Conservation (phyloP, 2,329 filamentous ascomycete species). For the Fonsecaea pedrosoi region DNA sequence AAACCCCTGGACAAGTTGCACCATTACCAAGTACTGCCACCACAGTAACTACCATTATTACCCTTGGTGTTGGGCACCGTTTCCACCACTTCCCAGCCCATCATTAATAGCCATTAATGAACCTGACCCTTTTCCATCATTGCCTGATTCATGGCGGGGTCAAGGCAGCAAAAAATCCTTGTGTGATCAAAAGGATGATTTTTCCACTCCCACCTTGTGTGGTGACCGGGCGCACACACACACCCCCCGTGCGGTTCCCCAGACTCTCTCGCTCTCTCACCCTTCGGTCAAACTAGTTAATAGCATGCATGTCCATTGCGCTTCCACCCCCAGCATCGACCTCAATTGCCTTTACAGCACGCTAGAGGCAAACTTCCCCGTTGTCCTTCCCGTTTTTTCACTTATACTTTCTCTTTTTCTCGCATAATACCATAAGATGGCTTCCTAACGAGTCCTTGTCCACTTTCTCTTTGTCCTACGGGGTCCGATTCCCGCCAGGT, state of each 20-base stretch:
- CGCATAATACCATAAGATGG: slow-evolving; percentile 8
- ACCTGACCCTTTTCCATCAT: background rate
- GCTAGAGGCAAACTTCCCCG: slow-evolving; percentile 23
- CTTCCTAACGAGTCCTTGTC: slow-evolving; percentile 10
- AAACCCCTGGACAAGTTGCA: background rate
- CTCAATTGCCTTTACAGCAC: slow-evolving; percentile 15
- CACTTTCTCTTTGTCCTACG: slow-evolving; percentile 23
- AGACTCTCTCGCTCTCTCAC: background rate
- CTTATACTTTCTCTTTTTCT: slow-evolving; percentile 6
- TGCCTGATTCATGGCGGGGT: slow-evolving; percentile 17
- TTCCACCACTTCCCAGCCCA: background rate
- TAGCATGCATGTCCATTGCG: slow-evolving; percentile 5
- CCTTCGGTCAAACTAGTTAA: slow-evolving; percentile 6
- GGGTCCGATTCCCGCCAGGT: slow-evolving; percentile 10
- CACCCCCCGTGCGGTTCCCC: background rate
- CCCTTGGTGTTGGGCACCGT: background rate
- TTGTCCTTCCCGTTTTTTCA: slow-evolving; percentile 9
- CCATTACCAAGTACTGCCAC: background rate
- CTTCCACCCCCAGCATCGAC: background rate
- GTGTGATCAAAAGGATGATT: slow-evolving; percentile 1
- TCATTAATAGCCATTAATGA: background rate
- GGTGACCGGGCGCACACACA: background rate
- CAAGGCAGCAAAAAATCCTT: background rate
- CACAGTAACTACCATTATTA: background rate
- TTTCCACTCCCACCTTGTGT: background rate